A percentile compares a stretch with the other conserved stretches of the same genome.
phyloP scores from a whole-genome alignment of 148 eudicot species.

The Camellia granthamiana region DNA sequence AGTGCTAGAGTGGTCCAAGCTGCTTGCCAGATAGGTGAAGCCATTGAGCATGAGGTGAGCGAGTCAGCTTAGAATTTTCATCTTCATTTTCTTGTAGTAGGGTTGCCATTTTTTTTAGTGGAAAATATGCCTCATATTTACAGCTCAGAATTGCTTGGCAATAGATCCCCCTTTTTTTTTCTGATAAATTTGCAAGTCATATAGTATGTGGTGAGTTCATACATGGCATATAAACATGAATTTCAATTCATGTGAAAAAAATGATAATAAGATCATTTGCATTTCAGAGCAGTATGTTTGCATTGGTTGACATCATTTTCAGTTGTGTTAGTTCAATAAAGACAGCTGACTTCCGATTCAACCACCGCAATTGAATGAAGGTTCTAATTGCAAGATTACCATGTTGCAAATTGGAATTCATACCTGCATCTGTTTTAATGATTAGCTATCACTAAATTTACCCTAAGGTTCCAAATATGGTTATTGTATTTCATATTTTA shows the following conservation, averaged over 20 bases:
- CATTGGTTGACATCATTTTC: neutral
- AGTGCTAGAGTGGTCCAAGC: constrained; percentile 73
- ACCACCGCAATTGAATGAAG: neutral
- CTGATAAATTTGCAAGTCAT: neutral
- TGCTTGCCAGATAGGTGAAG: constrained; percentile 78
- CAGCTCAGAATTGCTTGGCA: neutral
- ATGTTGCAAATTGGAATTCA: too few relatives aligned
- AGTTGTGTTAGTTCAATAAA: neutral
- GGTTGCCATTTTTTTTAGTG: neutral
- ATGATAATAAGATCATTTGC: too few relatives aligned
- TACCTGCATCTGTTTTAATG: neutral
- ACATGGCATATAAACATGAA: too few relatives aligned
- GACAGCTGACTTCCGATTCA: neutral
- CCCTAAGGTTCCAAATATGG: neutral
- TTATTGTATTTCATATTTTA: neutral
- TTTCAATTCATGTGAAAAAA: too few relatives aligned
- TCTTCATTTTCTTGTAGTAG: neutral
- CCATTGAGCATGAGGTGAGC: constrained; percentile 91
- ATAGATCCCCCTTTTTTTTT: neutral
- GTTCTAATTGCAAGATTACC: neutral
- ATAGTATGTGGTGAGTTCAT: too few relatives aligned
- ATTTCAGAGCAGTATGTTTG: too few relatives aligned
- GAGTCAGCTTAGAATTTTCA: neutral
- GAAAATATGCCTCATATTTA: neutral
- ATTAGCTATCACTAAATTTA: neutral